Conservation (phyloP, 768 basidiomycete genomes). For the Agaricus bisporus region DNA sequence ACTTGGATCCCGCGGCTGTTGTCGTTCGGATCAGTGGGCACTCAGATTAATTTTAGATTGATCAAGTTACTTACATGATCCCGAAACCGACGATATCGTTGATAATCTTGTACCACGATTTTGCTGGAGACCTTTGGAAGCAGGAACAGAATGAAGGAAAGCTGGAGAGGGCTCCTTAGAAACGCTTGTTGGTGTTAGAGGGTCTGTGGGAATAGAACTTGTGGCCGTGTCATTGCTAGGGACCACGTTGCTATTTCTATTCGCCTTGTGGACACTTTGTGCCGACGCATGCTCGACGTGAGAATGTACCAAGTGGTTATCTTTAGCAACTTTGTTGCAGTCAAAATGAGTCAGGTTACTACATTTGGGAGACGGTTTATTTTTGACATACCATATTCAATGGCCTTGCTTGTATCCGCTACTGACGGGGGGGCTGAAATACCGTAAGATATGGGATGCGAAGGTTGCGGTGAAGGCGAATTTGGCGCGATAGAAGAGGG, state of each 20-base stretch:
- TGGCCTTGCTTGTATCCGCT: background rate
- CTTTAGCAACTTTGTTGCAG: background rate
- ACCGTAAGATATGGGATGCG: background rate
- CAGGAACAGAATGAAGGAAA: background rate
- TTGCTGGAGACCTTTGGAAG: background rate
- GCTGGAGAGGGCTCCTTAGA: background rate
- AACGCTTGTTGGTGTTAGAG: background rate
- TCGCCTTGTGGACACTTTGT: background rate
- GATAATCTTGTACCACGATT: background rate
- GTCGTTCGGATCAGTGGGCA: background rate
- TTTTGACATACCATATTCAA: background rate
- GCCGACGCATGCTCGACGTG: background rate
- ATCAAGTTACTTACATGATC: background rate
- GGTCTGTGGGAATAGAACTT: background rate
- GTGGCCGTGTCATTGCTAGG: background rate
- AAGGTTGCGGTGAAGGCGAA: background rate
- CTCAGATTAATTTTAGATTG: background rate
- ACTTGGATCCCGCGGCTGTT: background rate
- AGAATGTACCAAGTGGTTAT: background rate
- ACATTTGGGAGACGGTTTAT: background rate
- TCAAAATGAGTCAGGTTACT: background rate
- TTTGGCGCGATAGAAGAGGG: background rate
- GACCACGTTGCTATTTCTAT: background rate
- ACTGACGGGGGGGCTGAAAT: background rate
- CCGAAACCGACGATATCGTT: constrained; percentile 1